Evolutionary conservation across 352 stramenopile genomes (phyloP).

Genomic region (Phytophthora pseudosyringae): DNA sequence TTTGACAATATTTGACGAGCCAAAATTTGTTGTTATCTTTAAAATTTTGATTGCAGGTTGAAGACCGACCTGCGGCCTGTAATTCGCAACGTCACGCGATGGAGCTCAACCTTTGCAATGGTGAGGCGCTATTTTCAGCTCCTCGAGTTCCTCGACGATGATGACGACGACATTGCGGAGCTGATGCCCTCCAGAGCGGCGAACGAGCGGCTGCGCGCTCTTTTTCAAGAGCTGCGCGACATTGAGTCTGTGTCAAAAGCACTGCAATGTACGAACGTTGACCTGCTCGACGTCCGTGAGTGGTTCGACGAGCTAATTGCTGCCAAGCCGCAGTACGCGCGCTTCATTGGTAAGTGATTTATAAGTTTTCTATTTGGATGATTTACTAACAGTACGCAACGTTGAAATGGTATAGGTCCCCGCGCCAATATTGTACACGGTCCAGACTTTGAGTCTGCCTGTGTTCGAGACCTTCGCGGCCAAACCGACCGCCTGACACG

Average conservation of each 20-base stretch:
- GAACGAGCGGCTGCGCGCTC: background rate
- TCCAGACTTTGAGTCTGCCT: conserved; percentile 10
- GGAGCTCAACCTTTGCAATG: conserved; percentile 7
- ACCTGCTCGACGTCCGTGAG: conserved; percentile 1
- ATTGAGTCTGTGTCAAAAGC: conserved; percentile 1
- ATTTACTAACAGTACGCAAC: background rate
- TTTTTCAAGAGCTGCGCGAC: background rate
- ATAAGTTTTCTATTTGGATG: background rate
- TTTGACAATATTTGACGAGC: background rate
- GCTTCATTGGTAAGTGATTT: conserved; percentile 1
- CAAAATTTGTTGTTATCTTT: background rate
- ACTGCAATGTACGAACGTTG: background rate
- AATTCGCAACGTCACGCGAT: background rate
- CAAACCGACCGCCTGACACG: background rate
- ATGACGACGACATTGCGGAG: conserved; percentile 5
- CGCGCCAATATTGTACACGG: conserved; percentile 11
- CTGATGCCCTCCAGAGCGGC: background rate
- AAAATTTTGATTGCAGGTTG: background rate
- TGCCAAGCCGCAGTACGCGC: background rate
- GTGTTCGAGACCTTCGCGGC: background rate
- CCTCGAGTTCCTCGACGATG: conserved; percentile 1
- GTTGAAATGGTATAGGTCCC: background rate
- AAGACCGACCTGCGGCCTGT: background rate
- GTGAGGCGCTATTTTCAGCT: background rate
- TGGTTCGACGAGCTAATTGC: conserved; percentile 11